Percentiles rank a stretch among this genome's conserved stretches.
phyloP scores from a whole-genome alignment of 441 rosid species.

The Melastoma candidum region DNA sequence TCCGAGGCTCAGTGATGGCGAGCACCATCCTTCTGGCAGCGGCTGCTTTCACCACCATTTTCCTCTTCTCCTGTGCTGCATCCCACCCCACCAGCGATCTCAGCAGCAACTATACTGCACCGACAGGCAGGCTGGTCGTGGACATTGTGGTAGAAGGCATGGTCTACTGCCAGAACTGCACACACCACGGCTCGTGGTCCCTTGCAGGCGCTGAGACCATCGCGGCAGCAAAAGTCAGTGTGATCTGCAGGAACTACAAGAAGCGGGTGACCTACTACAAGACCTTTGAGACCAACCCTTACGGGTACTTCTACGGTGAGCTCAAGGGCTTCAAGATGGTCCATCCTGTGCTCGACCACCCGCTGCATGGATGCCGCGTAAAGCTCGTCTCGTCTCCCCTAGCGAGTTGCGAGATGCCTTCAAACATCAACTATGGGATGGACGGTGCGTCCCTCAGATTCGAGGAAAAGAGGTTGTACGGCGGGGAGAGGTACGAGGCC shows the following conservation, averaged over 20 bases:
- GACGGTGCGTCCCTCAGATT: slow-evolving; percentile 50
- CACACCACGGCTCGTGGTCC: too few relatives aligned
- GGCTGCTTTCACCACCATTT: too few relatives aligned
- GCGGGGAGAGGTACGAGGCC: slow-evolving; percentile 33
- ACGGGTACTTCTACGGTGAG: too few relatives aligned
- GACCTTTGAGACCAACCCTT: too few relatives aligned
- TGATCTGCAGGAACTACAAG: too few relatives aligned
- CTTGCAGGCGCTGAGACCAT: too few relatives aligned
- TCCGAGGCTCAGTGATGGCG: too few relatives aligned
- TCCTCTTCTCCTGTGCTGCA: slow-evolving; percentile 13
- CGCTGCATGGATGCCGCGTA: slow-evolving; percentile 68
- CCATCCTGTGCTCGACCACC: slow-evolving; percentile 50
- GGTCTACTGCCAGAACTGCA: too few relatives aligned
- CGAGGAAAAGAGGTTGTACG: slow-evolving; percentile 39
- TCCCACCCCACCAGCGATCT: slow-evolving; percentile 9
- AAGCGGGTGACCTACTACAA: too few relatives aligned
- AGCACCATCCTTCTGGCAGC: too few relatives aligned
- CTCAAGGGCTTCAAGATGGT: background rate
- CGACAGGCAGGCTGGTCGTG: background rate
- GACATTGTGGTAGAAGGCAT: too few relatives aligned
- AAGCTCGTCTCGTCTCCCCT: slow-evolving; percentile 70
- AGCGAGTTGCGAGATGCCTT: slow-evolving; percentile 47
- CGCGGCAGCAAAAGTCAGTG: too few relatives aligned
- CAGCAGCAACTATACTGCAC: slow-evolving; percentile 15
- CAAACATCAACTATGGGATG: slow-evolving; percentile 69